Base-by-base conservation (phyloP, 306 rosid species). In the Sophora flavescens region DNA sequence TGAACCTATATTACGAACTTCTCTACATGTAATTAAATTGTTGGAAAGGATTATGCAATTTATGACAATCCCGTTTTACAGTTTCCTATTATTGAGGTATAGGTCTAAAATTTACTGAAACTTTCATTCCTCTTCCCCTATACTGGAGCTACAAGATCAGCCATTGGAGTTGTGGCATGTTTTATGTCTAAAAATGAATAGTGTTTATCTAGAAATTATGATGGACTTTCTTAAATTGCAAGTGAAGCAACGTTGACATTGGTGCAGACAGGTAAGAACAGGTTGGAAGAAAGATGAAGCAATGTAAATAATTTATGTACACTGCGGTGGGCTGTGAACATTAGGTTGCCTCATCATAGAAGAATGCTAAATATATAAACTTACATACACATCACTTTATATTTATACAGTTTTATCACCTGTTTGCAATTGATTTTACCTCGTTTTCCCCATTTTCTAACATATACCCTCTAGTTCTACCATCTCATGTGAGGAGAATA, bases 191-290 rank as follows among this genome's bases (percentile, higher is more conserved):
- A 8, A 15, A 61, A 15, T n/a, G 16, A 38, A 5, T 48, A 16
- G 8, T 50, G 53, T 33, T 45, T 62, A 52, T 47, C 45, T 10
- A 53, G 71, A 48, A 80, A 53, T 72, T 22, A 51, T 33, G 66
- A 35, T 36, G 33, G 67, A n/a, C 10, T 74, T 67, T 48, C 70
- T 84, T 78, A 39, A 66, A 63, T 51, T 85, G 47, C 69, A 78
- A 78, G 81, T 50, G 59, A 81, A 81, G 86, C 59, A 51, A 81
- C 42, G 50, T 63, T 42, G 15, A 75, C 52, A 41, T 52, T 61
- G 41, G 36, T 3, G 60, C 56, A 56, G 26, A 63, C 7, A 64
- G 38, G 44, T 61, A 33, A 50, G 56, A 38, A 18, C 36, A 45
- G 22, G 35, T 36, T 15, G 14, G 9, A 22, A 56, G 74, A 72